Conservation (phyloP, 1,139 yeast genomes). For the Blastobotrys aristatus region DNA sequence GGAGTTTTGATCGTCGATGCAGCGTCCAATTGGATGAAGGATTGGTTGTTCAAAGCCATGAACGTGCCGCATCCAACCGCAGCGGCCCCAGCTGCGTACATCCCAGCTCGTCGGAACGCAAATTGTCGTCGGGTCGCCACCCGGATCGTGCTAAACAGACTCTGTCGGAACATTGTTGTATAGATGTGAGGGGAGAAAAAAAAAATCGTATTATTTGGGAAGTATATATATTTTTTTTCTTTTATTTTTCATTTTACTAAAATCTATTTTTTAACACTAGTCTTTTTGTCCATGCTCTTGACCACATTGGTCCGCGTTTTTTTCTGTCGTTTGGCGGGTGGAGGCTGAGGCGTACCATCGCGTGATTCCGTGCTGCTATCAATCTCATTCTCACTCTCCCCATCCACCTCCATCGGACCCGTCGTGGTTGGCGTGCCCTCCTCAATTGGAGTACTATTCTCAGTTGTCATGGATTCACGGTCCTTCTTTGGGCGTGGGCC, state of each 20-base stretch:
- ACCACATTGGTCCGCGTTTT: constrained; percentile 15
- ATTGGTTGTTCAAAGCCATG: not conserved
- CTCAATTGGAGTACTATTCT: too few relatives aligned
- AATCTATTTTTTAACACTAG: not conserved
- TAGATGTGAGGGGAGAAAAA: not conserved
- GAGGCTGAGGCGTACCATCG: constrained; percentile 15
- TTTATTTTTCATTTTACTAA: too few relatives aligned
- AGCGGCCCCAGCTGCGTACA: constrained; percentile 3
- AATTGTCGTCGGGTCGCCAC: not conserved
- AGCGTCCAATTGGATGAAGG: not conserved
- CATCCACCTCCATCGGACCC: not conserved
- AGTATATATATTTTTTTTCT: not conserved
- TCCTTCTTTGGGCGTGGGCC: constrained; percentile 21
- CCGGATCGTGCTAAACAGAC: not conserved
- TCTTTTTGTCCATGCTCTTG: not conserved
- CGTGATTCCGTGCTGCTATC: not conserved
- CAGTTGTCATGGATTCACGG: constrained; percentile 11
- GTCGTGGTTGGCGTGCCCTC: constrained; percentile 13
- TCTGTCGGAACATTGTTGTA: constrained; percentile 2
- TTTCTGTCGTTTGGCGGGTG: constrained; percentile 20
- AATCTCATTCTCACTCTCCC: not conserved
- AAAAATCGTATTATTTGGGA: not conserved
- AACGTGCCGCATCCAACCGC: constrained; percentile 1
- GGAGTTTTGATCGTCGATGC: constrained; percentile 7
- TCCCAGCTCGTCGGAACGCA: not conserved